Base-by-base conservation (phyloP, 441 rosid species). In the Bruguiera hainesii region DNA sequence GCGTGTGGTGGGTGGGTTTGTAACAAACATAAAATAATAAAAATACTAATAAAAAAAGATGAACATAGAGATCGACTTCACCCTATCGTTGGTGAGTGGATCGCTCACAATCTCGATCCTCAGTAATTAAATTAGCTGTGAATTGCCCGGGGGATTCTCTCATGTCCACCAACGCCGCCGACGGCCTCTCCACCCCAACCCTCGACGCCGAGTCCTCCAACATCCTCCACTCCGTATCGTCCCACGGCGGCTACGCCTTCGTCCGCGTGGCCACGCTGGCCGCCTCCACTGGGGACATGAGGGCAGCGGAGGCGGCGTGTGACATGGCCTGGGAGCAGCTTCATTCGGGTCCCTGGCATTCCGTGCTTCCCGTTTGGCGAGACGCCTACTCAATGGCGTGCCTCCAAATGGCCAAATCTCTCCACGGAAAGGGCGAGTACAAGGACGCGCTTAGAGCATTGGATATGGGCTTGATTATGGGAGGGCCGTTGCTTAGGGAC, bases 241-340 rank as follows among this genome's bases (percentile, higher is more conserved):
- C 81, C 68, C 85, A 89, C 66, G 96, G 97, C 57, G 98, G 98
- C 16, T 94, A 94, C 73, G 96, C 91, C 66, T 94, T 78, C 73
- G 85, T 87, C 64, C 79, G 97, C 70, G 88, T 85, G 89, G 79
- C 89, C 30, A 70, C 86, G 1, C 84, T 81, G 53, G 96, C 98
- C 5, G 85, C 80, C 58, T 58, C 83, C 57, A 42, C 18, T 4
- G 98, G 93, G 5, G 96, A 93, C 80, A 72, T 67, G 58, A 77
- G 91, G 19, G 90, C 97, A 29, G 98, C 98, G 29, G 98, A 94
- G 91, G 96, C 87, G 39, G 93, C 98, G 53, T 84, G 82, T 60
- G 98, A 94, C 81, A 85, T 94, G 97, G 96, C 98, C 5, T 94
- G 98, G 98, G 98, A 94, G 88, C 98, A 91, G 84, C 95, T 94